Percentiles rank a stretch among this genome's conserved stretches.
phyloP scores from a whole-genome alignment of 495 filamentous ascomycete genomes.

The Lentithecium fluviatile region DNA sequence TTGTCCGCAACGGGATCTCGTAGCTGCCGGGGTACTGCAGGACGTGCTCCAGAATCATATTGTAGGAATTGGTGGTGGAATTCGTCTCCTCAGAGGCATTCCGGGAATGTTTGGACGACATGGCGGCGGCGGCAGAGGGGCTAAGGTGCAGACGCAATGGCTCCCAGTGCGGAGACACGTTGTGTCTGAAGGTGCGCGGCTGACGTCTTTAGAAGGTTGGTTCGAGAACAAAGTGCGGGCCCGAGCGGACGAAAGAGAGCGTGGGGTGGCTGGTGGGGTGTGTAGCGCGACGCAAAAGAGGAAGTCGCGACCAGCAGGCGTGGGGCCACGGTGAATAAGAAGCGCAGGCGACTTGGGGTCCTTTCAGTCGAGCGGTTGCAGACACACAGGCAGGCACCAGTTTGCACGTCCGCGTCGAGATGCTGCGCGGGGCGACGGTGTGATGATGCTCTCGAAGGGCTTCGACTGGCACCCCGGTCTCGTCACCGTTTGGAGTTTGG shows the following conservation, averaged over 20 bases:
- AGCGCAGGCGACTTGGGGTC: background rate
- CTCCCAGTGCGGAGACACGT: slow-evolving; percentile 3
- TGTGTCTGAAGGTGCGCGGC: slow-evolving; percentile 3
- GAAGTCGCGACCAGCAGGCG: background rate
- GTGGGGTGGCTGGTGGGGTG: slow-evolving; percentile 11
- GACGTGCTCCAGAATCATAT: slow-evolving; percentile 64
- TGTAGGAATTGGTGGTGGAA: slow-evolving; percentile 38
- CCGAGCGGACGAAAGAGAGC: slow-evolving; percentile 11
- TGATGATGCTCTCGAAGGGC: background rate
- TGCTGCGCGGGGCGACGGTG: background rate
- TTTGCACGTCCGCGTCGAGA: background rate
- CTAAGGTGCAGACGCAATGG: background rate
- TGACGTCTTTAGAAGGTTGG: background rate
- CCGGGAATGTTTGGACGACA: slow-evolving; percentile 35
- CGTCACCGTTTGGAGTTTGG: slow-evolving; percentile 1
- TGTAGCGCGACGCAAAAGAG: background rate
- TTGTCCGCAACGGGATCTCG: slow-evolving; percentile 71
- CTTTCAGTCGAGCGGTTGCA: background rate
- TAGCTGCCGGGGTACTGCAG: slow-evolving; percentile 64
- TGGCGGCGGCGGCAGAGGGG: slow-evolving; percentile 12
- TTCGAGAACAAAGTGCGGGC: slow-evolving; percentile 10
- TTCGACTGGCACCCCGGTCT: background rate
- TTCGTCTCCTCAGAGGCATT: slow-evolving; percentile 37
- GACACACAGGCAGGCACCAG: background rate
- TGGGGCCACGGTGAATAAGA: background rate